Percentiles rank a stretch among this genome's conserved stretches.
These are phyloP conservation scores for Phalaenopsis aphrodite DNA, from an alignment of 106 monocot species.

Conservation along the genomic window DNA sequence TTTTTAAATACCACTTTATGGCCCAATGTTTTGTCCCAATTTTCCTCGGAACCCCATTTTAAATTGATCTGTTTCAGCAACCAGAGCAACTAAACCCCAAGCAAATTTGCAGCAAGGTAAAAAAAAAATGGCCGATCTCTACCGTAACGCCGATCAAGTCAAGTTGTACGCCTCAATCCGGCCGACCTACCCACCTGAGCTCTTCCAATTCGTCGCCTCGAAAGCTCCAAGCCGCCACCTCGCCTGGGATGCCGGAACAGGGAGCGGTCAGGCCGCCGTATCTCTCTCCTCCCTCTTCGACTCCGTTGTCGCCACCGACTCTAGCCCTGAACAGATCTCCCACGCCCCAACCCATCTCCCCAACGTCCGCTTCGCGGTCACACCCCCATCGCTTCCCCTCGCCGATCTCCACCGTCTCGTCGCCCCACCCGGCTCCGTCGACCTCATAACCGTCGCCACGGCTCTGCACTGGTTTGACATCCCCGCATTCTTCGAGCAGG, in stretches of 20 bases:
- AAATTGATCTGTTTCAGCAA: no score
- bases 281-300: conserved; percentile 30
- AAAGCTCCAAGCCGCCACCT: conserved; percentile 41
- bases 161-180: conserved; percentile 44
- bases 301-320: conserved; percentile 56
- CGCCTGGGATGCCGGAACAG: conserved; percentile 90
- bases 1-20: no score
- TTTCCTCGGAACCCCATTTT: no score
- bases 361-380: conserved; percentile 58
- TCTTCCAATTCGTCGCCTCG: conserved; percentile 68
- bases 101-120: no score
- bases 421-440: conserved; percentile 33
- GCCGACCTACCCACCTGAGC: conserved; percentile 62
- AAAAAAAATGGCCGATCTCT: conserved; percentile 58
- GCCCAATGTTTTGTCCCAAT: no score
- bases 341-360: conserved; percentile 28
- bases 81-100: no score
- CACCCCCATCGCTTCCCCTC: conserved; percentile 21
- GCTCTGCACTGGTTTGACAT: conserved; percentile 5
- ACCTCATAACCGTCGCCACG: conserved; percentile 73
- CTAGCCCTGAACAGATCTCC: conserved; percentile 55
- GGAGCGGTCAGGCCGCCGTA: conserved; percentile 71
- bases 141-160: conserved; percentile 42
- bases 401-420: conserved; percentile 24
- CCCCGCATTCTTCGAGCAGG: no score